Evolutionary conservation across 2,329 filamentous ascomycete species (phyloP), one percentile per base, ranked within the genome.

Genomic region (Colletotrichum lindemuthianum): DNA sequence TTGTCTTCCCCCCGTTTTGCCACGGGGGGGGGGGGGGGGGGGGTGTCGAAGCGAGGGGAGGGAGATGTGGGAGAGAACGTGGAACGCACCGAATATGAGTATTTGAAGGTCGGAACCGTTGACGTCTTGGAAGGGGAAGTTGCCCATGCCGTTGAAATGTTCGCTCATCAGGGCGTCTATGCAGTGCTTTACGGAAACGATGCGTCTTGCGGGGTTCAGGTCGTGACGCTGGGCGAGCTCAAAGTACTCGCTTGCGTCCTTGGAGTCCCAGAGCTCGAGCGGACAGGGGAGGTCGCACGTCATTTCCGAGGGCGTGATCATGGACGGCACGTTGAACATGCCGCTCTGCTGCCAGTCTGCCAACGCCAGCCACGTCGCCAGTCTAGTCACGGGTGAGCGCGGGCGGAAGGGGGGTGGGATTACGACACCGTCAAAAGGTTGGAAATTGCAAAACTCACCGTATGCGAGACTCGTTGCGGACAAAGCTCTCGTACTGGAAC

Each of bases 271-370:
- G 0, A 75, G 64, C 11, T 69, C 66, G 0, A 53, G 54, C 6
- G 69, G 57, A 37, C 70, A 72, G 0, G 72, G 70, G 3, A 73
- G 55, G n/a, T 71, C 66, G 33, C 69, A 70, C 0, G 64, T 70
- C 49, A 75, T 57, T 52, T 75, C 73, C 33, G 57, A 43, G 8
- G 67, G 67, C 1, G 70, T 68, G 15, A 70, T 70, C 10, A 66
- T 34, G 2, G 69, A 65, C n/a, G 69, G 70, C 3, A 55, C 57
- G 49, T 73, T 69, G 48, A 69, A 71, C 56, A 72, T 66, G 50
- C 73, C 69, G 24, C 63, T 52, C 36, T 75, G 71, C 24, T 74
- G 72, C 70, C 72, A 74, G 56, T 74, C 72, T 7, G 63, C 61
- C 5, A 72, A 50, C 8, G 70, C 57, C 3, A 68, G 67, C 70